These are phyloP conservation scores for Ramularia endophylla DNA, from an alignment of 2,329 filamentous ascomycete species.

Conservation along the genomic window DNA sequence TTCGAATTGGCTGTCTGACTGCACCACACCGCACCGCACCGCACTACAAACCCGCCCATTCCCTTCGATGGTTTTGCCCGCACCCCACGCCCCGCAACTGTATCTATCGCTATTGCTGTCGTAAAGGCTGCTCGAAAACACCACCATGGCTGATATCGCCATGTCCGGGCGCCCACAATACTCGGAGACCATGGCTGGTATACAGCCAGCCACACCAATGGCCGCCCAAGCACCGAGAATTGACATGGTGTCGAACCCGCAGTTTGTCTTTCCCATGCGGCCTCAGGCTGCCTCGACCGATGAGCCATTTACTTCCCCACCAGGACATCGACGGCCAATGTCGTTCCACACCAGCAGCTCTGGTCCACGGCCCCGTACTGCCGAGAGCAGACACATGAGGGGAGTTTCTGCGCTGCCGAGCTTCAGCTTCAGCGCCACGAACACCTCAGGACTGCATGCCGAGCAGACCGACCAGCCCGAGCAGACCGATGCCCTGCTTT, in stretches of 20 bases:
- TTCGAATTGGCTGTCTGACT: slow-evolving; percentile 1
- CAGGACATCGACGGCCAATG: slow-evolving; percentile 22
- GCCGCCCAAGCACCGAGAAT: slow-evolving; percentile 19
- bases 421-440: slow-evolving; percentile 46
- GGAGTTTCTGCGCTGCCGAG: slow-evolving; percentile 36
- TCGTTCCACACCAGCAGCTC: slow-evolving; percentile 32
- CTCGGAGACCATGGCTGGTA: slow-evolving; percentile 30
- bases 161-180: slow-evolving; percentile 20
- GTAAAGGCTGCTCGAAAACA: not conserved
- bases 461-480: slow-evolving; percentile 13
- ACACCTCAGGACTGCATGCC: slow-evolving; percentile 29
- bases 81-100: not conserved
- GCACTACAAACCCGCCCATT: too few relatives aligned
- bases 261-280: slow-evolving; percentile 44
- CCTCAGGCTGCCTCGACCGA: slow-evolving; percentile 24
- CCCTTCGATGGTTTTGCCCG: not conserved
- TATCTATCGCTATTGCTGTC: slow-evolving; percentile 2
- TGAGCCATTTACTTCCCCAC: slow-evolving; percentile 4
- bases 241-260: slow-evolving; percentile 43
- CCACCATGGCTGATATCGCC: slow-evolving; percentile 26
- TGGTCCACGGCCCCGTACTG: slow-evolving; percentile 31
- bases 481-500: slow-evolving; percentile 23
- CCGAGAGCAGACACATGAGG: slow-evolving; percentile 29
- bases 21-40: slow-evolving; percentile 5
- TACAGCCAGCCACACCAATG: slow-evolving; percentile 27